phyloP scores from a whole-genome alignment of 371 early-diverging fungal genomes.

The Capillidium heterosporum region DNA sequence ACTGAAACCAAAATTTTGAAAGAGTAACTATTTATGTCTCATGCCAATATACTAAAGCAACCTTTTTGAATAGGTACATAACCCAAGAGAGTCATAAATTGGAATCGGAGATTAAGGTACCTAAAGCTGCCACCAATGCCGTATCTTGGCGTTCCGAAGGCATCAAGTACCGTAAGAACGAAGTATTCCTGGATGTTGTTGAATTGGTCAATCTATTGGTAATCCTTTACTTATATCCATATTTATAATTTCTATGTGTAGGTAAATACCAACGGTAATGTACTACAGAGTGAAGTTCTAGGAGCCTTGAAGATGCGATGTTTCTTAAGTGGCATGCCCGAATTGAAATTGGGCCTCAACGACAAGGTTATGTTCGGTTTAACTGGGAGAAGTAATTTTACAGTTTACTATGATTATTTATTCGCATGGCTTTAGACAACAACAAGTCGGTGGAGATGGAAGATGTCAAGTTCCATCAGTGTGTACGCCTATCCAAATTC shows the following conservation, averaged over 20 bases:
- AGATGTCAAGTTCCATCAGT: conserved; percentile 98
- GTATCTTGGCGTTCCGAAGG: conserved; percentile 97
- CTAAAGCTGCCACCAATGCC: conserved; percentile 94
- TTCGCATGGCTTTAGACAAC: background rate
- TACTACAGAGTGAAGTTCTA: conserved; percentile 85
- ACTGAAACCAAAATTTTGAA: conserved; percentile 93
- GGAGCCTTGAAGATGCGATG: conserved; percentile 94
- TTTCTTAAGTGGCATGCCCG: conserved; percentile 96
- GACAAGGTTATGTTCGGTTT: conserved; percentile 96
- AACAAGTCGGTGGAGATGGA: conserved; percentile 94
- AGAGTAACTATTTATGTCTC: conserved; percentile 31
- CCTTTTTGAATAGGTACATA: conserved; percentile 45
- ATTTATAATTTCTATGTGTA: background rate
- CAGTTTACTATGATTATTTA: background rate
- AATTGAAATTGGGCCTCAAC: conserved; percentile 89
- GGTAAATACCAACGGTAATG: conserved; percentile 85
- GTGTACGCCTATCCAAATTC: conserved; percentile 87
- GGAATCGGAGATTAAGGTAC: conserved; percentile 75
- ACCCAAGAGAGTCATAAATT: conserved; percentile 93
- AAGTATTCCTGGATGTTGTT: conserved; percentile 94
- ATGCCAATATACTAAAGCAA: background rate
- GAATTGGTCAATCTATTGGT: conserved; percentile 93
- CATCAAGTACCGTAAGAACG: conserved; percentile 93
- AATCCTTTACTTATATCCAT: conserved; percentile 5
- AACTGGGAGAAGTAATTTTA: conserved; percentile 58